phyloP scores from a whole-genome alignment of 2,329 filamentous ascomycete species.

The Zymoseptoria crescenta region DNA sequence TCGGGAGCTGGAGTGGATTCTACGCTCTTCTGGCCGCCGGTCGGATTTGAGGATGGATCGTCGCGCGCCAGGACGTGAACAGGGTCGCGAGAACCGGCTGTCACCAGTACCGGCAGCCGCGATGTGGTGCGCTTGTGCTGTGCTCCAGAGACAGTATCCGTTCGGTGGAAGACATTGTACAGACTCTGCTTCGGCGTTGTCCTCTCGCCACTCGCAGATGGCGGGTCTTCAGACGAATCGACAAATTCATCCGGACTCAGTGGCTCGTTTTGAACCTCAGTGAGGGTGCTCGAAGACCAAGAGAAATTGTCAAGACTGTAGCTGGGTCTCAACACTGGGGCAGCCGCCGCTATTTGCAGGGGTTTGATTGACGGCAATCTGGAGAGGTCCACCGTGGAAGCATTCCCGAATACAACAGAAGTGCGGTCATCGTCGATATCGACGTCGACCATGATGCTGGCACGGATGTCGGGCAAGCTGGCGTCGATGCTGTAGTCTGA shows the following conservation, averaged over 20 bases:
- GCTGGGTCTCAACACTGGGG: background rate
- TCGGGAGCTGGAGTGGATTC: conserved; percentile 1
- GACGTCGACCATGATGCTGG: conserved; percentile 17
- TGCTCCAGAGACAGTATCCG: background rate
- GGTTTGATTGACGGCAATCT: conserved; percentile 4
- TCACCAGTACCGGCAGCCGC: background rate
- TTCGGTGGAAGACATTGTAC: background rate
- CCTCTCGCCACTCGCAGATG: background rate
- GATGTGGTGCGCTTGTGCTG: background rate
- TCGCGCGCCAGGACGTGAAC: background rate
- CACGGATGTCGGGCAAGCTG: conserved; percentile 14
- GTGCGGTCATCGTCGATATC: too few species aligned
- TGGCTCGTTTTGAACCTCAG: background rate
- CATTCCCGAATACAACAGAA: conserved; percentile 11
- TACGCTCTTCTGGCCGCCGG: background rate
- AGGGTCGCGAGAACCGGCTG: too few species aligned
- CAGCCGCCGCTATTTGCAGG: background rate
- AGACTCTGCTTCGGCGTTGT: background rate
- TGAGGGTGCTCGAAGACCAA: background rate
- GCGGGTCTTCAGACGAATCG: background rate
- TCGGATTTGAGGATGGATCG: background rate
- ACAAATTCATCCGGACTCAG: background rate
- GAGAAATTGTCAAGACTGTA: background rate
- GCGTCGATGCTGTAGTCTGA: background rate
- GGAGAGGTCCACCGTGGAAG: conserved; percentile 13